A percentile compares a stretch with the other conserved stretches of the same genome.
Conservation (phyloP, 495 filamentous ascomycete species). For the Diplogelasinospora grovesii region DNA sequence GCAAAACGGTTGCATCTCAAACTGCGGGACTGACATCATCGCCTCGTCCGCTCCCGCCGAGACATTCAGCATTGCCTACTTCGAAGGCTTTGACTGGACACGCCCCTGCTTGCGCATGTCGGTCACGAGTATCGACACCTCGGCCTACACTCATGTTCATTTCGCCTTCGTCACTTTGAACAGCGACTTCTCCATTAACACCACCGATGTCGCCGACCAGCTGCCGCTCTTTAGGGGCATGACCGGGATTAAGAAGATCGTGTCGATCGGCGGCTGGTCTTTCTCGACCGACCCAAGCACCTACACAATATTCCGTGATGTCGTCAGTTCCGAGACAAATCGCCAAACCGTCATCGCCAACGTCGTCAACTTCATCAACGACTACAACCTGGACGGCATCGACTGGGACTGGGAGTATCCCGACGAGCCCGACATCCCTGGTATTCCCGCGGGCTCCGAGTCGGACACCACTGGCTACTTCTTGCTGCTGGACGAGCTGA, state of each 20-base stretch:
- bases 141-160: constrained; percentile 23
- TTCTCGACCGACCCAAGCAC: constrained; percentile 16
- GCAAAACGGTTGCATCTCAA: constrained; percentile 41
- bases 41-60: constrained; percentile 6
- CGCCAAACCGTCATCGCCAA: constrained; percentile 17
- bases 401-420: constrained; percentile 36
- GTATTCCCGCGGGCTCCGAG: constrained; percentile 14
- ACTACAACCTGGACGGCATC: constrained; percentile 25
- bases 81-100: constrained; percentile 16
- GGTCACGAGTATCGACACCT: constrained; percentile 17
- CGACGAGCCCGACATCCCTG: constrained; percentile 23
- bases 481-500: constrained; percentile 12
- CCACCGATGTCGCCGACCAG: constrained; percentile 3
- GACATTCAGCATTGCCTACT: constrained; percentile 18
- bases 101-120: constrained; percentile 19
- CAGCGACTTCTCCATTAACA: constrained; percentile 5
- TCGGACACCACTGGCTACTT: constrained; percentile 16
- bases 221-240: constrained; percentile 12
- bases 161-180: constrained; percentile 20
- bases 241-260: constrained; percentile 20
- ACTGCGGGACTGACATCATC: constrained; percentile 38
- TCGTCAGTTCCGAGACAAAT: constrained; percentile 15
- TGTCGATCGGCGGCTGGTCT: constrained; percentile 34
- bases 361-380: constrained; percentile 18
- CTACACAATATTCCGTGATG: constrained; percentile 16